Conservation (phyloP, 202 grass and related monocot species). For the Saccharum hybrid region DNA sequence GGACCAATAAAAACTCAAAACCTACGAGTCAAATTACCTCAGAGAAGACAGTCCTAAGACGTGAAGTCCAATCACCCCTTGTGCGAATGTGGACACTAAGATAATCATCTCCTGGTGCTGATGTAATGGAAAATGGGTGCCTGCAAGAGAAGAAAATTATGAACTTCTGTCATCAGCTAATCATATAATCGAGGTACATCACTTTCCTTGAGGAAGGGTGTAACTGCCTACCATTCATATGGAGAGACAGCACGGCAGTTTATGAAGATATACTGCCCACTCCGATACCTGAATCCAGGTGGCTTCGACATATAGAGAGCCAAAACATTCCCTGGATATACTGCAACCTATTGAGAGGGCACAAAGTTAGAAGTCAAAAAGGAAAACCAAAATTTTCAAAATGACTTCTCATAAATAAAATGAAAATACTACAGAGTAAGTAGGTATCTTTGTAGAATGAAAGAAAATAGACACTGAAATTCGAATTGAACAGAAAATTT, state of each 20-base stretch:
- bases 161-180: conserved; percentile 32
- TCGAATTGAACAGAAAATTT: no score
- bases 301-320: conserved; percentile 92
- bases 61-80: conserved; percentile 86
- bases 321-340: conserved; percentile 84
- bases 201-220: not conserved
- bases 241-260: conserved; percentile 79
- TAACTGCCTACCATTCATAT: conserved; percentile 71
- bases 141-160: conserved; percentile 43
- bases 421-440: no score
- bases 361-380: conserved; percentile 25
- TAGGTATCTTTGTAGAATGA: no score
- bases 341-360: conserved; percentile 62
- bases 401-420: conserved; percentile 3
- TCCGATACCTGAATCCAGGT: conserved; percentile 73
- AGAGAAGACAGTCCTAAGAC: conserved; percentile 80
- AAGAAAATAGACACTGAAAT: no score
- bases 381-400: not conserved
- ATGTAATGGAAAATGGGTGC: conserved; percentile 98
- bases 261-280: conserved; percentile 88
- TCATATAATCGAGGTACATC: conserved; percentile 16
- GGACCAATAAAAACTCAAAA: not conserved
- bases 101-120: conserved; percentile 83
- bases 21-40: conserved; percentile 49
- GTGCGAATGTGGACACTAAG: conserved; percentile 92